Evolutionary conservation across 257 asterid species (phyloP), one percentile per base, ranked within the genome.

Genomic region (Nicotiana tabacum): DNA sequence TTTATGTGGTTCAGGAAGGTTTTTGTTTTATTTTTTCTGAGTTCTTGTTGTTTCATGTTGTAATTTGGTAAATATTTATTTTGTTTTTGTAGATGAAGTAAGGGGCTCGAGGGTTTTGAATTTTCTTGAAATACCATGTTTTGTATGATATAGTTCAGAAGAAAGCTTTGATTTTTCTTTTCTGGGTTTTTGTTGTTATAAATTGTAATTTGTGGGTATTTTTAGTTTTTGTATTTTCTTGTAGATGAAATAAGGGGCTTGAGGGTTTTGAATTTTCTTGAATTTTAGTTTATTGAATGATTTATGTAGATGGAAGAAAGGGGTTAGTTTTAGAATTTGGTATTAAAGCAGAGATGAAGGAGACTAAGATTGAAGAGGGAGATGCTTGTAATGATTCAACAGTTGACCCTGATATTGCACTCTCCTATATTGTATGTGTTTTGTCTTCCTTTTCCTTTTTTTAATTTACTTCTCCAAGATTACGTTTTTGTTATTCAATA

Each of bases 341-440:
- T 72, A 13, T 72, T 24, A 51, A 29, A 51, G 29, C 15, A 51
- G 64, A 76, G 27, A 76, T 76, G 80, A 51, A 27, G 61, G 37
- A 76, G 43, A 51, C 37, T 76, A 76, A 76, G 17, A 24, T 76
- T 76, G 80, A 76, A 24, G 72, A 37, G 10, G 84, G 81, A 82
- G 84, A 70, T 6, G 81, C 61, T 58, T n/a, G 62, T 58, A 58
- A 82, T 70, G 72, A 69, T 55, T 69, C 84, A 3, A 69, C 84
- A 0, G 77, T 82, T 37, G 81, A 82, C 74, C 80, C 84, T 37
- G 84, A 69, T 69, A 48, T 69, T 56, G 81, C 4, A 18, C 70
- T 82, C 61, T 82, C 61, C 8, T 70, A 82, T 33, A 82, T 69
- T 16, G 72, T 4, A 56, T 32, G 70, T 2, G n/a, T 39, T 32